These are phyloP conservation scores for Hypholoma fasciculare DNA, from an alignment of 768 basidiomycete species.

Conservation along the genomic window DNA sequence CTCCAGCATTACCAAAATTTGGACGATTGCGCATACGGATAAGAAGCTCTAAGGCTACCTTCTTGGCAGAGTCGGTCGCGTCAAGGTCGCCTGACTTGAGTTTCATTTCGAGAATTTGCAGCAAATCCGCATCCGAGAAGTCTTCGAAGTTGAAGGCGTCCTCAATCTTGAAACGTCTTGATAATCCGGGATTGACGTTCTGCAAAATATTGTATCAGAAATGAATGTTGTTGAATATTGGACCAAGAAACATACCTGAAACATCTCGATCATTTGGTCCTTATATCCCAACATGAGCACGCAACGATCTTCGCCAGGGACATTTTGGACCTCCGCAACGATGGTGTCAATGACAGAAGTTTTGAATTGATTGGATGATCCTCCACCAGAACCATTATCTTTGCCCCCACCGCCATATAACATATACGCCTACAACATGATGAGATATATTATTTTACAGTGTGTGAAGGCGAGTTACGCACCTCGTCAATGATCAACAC, in stretches of 20 bases:
- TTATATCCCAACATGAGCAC: conserved; percentile 67
- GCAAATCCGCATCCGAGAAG: conserved; percentile 53
- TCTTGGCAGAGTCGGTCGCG: conserved; percentile 58
- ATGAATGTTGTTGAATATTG: no score
- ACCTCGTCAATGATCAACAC: conserved; percentile 74
- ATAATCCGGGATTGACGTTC: conserved; percentile 71
- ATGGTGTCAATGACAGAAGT: conserved; percentile 73
- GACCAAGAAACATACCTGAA: conserved; percentile 43
- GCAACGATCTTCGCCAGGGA: conserved; percentile 68
- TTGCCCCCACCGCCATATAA: conserved; percentile 47
- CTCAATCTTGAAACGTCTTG: conserved; percentile 68
- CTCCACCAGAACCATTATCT: conserved; percentile 11
- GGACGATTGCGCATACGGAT: conserved; percentile 44
- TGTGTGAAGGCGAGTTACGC: neutral
- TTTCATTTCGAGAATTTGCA: conserved; percentile 52
- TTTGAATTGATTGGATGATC: conserved; percentile 49
- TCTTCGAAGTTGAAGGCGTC: conserved; percentile 68
- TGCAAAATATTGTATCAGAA: conserved; percentile 18
- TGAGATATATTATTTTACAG: neutral
- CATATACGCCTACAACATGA: conserved; percentile 57
- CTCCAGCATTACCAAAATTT: conserved; percentile 67
- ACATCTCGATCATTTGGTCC: conserved; percentile 69
- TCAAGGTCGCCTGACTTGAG: conserved; percentile 53
- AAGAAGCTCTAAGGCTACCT: conserved; percentile 53
- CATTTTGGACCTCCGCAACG: conserved; percentile 70